These are phyloP conservation scores for Alloascoidea hylecoeti DNA, from an alignment of 805 yeast species.

Conservation along the genomic window DNA sequence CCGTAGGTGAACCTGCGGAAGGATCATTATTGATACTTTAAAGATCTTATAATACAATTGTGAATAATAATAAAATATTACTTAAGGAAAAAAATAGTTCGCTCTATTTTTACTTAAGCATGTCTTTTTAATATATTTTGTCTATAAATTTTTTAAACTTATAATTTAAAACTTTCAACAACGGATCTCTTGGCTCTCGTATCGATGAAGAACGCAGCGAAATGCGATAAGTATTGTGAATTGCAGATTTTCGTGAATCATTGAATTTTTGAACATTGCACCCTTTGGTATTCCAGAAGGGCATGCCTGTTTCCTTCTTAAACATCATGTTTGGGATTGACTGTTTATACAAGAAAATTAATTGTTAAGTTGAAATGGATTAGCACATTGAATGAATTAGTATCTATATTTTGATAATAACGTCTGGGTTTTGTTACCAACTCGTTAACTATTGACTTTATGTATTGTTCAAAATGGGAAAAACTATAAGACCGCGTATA, in stretches of 20 bases:
- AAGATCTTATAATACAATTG: conserved; percentile 9
- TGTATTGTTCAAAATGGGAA: no score
- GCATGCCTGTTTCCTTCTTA: conserved; percentile 24
- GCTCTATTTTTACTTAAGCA: no score
- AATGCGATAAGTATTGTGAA: conserved; percentile 27
- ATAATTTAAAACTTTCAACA: conserved; percentile 23
- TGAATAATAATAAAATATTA: no score
- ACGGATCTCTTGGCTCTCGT: conserved; percentile 30
- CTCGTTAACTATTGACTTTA: no score
- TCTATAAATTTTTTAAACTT: no score
- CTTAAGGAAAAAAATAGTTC: no score
- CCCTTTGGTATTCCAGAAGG: conserved; percentile 24
- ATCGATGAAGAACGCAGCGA: conserved; percentile 32
- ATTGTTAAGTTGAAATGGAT: conserved; percentile 18
- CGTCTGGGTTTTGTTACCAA: no score
- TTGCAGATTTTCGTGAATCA: conserved; percentile 27
- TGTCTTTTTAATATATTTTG: no score
- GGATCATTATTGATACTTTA: conserved; percentile 21
- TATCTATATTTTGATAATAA: no score
- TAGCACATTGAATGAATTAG: no score
- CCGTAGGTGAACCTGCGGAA: conserved; percentile 28
- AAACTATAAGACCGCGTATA: no score
- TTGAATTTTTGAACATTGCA: conserved; percentile 31
- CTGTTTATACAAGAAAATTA: conserved; percentile 15
- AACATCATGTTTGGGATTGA: conserved; percentile 19